Base-by-base conservation (phyloP, 225 moss, liverwort and hornwort species). In the Pleurozium schreberi region DNA sequence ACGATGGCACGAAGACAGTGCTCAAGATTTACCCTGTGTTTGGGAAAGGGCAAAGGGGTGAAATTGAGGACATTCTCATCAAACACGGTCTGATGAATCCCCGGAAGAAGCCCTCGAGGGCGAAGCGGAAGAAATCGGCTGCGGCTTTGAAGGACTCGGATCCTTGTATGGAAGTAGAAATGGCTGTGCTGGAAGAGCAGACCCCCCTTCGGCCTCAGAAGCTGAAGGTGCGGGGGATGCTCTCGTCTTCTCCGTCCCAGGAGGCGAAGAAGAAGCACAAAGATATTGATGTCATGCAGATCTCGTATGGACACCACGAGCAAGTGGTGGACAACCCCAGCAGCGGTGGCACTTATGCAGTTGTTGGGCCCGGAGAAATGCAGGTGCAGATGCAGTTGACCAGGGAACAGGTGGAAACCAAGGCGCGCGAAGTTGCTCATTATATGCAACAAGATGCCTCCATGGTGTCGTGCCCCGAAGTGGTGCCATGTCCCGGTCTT, bases 21-120 rank as follows among this genome's bases (percentile, higher is more conserved):
- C 91, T 94, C 50, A 94, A 94, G 91, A 94, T 94, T n/a, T 94
- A 94, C 75, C 94, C 93, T 52, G 94, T 94, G 73, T 94, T 94
- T 81, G 93, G 93, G 63, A 94, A 94, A 87, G 94, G 94, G 30
- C 93, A 94, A 73, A 85, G 92, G 90, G 94, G 93, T 33, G 94
- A 94, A 70, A 94, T 94, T 68, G 94, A 94, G 62, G 93, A 94
- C 82, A 94, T 94, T 87, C 89, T 94, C 58, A 94, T 94, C 90
- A 94, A 94, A n/a, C 94, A 93, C 83, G 94, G 94, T 31, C 88
- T 90, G 42, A 94, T 94, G 94, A 92, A 88, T 57, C 94, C 94
- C 16, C 90, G 94, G 74, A 94, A 94, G 94, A 93, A 93, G 61
- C 93, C 94, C 33, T 94, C 92, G 21, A 88, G 94, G 88, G 87